These are phyloP conservation scores for Umbelopsis sp. DNA, from an alignment of 192 early-diverging fungal species.

Conservation along the genomic window DNA sequence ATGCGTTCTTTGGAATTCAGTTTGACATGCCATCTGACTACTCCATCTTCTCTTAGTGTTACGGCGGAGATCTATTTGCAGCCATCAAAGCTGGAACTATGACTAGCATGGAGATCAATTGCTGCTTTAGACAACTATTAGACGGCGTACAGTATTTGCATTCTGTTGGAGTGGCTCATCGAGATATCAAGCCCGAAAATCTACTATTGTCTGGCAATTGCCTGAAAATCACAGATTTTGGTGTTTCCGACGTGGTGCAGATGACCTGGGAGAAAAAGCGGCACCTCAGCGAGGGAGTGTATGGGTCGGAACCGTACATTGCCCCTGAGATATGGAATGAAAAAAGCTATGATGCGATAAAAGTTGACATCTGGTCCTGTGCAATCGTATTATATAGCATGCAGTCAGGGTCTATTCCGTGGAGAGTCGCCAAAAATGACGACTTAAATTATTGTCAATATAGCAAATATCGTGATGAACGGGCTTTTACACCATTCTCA, in stretches of 20 bases:
- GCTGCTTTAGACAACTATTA: slow-evolving; percentile 93
- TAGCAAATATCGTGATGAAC: slow-evolving; percentile 49
- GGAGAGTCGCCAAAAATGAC: slow-evolving; percentile 58
- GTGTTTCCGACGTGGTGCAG: slow-evolving; percentile 92
- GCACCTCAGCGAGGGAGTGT: slow-evolving; percentile 83
- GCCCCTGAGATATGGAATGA: slow-evolving; percentile 84
- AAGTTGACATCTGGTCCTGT: slow-evolving; percentile 92
- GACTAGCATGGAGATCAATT: slow-evolving; percentile 81
- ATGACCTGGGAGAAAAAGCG: slow-evolving; percentile 47
- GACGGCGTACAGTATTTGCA: slow-evolving; percentile 91
- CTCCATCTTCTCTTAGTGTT: slow-evolving; percentile 70
- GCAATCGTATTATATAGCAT: slow-evolving; percentile 92
- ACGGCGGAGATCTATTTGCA: slow-evolving; percentile 90
- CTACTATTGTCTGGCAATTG: slow-evolving; percentile 80
- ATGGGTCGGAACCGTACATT: slow-evolving; percentile 94
- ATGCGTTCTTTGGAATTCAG: slow-evolving; percentile 1
- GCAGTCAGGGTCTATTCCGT: slow-evolving; percentile 70
- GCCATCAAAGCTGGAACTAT: slow-evolving; percentile 76
- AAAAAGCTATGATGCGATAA: slow-evolving; percentile 87
- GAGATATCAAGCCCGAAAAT: slow-evolving; percentile 87
- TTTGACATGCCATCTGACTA: not conserved
- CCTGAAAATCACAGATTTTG: slow-evolving; percentile 99
- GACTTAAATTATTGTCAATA: slow-evolving; percentile 63
- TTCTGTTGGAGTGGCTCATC: slow-evolving; percentile 94
- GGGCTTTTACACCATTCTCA: slow-evolving; percentile 64